These are phyloP conservation scores for Debaryomycetaceae sp. DNA, from an alignment of 1,139 yeast genomes.

Conservation along the genomic window DNA sequence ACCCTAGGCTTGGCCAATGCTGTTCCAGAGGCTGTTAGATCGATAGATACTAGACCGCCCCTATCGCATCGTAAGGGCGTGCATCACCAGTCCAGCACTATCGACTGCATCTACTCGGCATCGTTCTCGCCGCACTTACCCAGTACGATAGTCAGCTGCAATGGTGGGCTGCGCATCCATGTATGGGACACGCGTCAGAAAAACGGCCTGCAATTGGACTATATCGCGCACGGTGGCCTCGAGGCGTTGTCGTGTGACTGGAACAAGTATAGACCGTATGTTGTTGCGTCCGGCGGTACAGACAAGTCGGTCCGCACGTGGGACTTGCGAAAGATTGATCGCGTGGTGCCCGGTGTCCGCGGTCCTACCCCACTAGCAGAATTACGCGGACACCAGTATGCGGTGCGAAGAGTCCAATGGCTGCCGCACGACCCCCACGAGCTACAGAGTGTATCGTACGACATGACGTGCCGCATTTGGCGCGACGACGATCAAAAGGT, in stretches of 20 bases:
- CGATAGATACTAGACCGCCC: constrained; percentile 10
- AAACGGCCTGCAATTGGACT: constrained; percentile 48
- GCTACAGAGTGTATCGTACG: constrained; percentile 72
- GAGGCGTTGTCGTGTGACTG: constrained; percentile 79
- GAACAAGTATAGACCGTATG: constrained; percentile 75
- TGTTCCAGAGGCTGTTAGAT: constrained; percentile 9
- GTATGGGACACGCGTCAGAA: constrained; percentile 79
- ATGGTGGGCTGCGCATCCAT: constrained; percentile 69
- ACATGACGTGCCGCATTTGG: constrained; percentile 90
- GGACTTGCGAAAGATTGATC: constrained; percentile 69
- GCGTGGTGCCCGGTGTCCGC: constrained; percentile 31
- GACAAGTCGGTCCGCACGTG: constrained; percentile 76
- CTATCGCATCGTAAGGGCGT: constrained; percentile 22
- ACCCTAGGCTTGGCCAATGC: constrained; percentile 40
- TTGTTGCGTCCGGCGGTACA: constrained; percentile 82
- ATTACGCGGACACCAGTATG: constrained; percentile 79
- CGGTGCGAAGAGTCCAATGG: constrained; percentile 76
- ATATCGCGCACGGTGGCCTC: constrained; percentile 65
- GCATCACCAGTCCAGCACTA: constrained; percentile 18
- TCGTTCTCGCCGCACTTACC: constrained; percentile 82
- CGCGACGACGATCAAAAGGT: constrained; percentile 52
- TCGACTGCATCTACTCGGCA: constrained; percentile 66
- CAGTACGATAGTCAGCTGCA: constrained; percentile 57
- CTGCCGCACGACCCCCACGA: constrained; percentile 75
- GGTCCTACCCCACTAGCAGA: constrained; percentile 71